phyloP scores from a whole-genome alignment of 441 rosid genomes.

The Gossypium davidsonii region DNA sequence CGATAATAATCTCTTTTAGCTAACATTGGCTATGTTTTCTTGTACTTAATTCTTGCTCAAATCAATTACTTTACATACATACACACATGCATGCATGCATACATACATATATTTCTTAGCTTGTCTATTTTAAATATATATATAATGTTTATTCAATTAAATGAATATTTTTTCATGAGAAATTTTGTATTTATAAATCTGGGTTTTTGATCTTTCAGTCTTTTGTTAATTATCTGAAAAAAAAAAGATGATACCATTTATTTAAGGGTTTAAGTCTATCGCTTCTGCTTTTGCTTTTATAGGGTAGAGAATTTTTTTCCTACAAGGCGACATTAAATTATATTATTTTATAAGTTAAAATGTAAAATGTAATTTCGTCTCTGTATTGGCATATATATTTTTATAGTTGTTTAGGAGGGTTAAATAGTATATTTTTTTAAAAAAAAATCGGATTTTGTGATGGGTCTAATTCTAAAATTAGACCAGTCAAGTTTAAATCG shows the following conservation, averaged over 20 bases:
- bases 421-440: no score
- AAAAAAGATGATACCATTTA: background rate
- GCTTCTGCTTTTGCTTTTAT: background rate
- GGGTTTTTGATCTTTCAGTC: background rate
- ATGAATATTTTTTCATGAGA: background rate
- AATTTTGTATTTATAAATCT: background rate
- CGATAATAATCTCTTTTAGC: background rate
- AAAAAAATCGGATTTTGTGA: no score
- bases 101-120: background rate
- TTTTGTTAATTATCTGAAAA: background rate
- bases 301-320: no score
- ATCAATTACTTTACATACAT: background rate
- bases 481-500: no score
- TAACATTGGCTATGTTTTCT: conserved; percentile 10
- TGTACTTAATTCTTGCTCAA: background rate
- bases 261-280: background rate
- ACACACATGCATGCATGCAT: no score
- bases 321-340: no score
- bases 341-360: no score
- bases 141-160: background rate
- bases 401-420: no score
- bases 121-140: background rate
- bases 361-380: no score
- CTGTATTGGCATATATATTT: no score
- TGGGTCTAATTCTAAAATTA: no score